Base-by-base conservation (phyloP, 768 basidiomycete species). In the Termitomyces sp. region DNA sequence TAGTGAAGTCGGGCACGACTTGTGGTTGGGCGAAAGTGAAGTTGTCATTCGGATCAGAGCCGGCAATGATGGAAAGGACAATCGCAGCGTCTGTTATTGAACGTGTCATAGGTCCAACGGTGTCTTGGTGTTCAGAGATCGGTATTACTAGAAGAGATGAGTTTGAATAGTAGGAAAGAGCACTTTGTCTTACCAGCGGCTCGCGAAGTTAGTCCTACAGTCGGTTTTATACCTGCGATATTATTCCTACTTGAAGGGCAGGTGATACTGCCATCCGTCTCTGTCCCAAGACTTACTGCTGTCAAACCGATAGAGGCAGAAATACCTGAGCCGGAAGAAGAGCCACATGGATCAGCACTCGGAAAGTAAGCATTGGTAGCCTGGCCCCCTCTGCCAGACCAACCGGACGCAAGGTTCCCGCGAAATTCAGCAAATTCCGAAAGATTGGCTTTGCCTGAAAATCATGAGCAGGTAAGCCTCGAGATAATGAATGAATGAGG, bases 301-400 rank as follows among this genome's bases (percentile, higher is more conserved):
- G 74, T 68, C 16, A 84, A 71, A 18, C 83, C 82, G 48, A 82
- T 83, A 2, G 81, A 79, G 2, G 79, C 71, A 24, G 79, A 74
- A 30, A 84, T 73, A 3, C 76, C 85, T n/a, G 82, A 83, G 2
- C 86, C 86, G 7, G 82, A 79, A 0, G 82, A 84, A 1, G 82
- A 84, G 1, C 84, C 83, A 58, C 80, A 83, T 3, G 84, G 82
- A 60, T 84, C 79, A 3, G 74, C 79, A 13, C 74, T 74, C 0
- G 79, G 78, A 56, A 73, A 82, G 63, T 81, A 84, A 13, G 82
- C 77, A 56, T 74, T 79, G 3, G 74, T 79, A 45, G 70, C 68
- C 67, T 84, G 84, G 3, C 83, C 82, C 12, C 78, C 78, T 46
- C 83, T 74, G 16, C 81, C 82, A n/a, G 82, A 83, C 82, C 82